Percentiles rank a stretch among this genome's conserved stretches.
phyloP scores from a whole-genome alignment of 345 rosid species.

The Carallia pectinifolia region DNA sequence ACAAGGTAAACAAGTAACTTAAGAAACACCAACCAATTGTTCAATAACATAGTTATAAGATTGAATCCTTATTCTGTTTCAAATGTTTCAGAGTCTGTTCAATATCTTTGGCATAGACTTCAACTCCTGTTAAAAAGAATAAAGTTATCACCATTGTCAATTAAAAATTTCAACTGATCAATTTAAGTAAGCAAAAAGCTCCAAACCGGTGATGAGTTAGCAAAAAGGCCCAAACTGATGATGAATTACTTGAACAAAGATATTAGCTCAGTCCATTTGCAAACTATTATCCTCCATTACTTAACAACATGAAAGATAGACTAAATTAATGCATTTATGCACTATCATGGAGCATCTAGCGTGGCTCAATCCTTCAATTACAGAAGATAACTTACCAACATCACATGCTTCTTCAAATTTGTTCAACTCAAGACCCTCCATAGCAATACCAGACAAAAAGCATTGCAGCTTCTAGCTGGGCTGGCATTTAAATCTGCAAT shows the following conservation, averaged over 20 bases:
- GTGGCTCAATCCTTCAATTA: background rate
- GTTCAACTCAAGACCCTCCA: conserved; percentile 54
- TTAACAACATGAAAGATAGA: conserved; percentile 62
- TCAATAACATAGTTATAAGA: conserved; percentile 70
- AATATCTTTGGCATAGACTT: conserved; percentile 71
- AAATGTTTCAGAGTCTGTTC: conserved; percentile 44
- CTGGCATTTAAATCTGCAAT: conserved; percentile 72
- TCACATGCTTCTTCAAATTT: conserved; percentile 92
- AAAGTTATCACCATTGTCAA: conserved; percentile 16
- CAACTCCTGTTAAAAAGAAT: conserved; percentile 58
- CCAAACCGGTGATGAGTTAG: too few species aligned
- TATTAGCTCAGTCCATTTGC: too few species aligned
- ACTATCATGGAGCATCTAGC: conserved; percentile 4
- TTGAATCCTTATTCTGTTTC: conserved; percentile 55
- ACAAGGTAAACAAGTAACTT: background rate
- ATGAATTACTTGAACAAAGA: too few species aligned
- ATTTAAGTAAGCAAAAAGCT: background rate
- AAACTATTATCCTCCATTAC: conserved; percentile 62
- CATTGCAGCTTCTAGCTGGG: conserved; percentile 82
- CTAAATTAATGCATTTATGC: conserved; percentile 44
- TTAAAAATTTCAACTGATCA: conserved; percentile 11
- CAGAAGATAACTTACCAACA: conserved; percentile 51
- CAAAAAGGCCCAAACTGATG: too few species aligned
- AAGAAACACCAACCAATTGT: conserved; percentile 63
- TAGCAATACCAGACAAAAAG: conserved; percentile 44